phyloP scores from a whole-genome alignment of 176 grass and related monocot species.

The Oryza rufipogon region DNA sequence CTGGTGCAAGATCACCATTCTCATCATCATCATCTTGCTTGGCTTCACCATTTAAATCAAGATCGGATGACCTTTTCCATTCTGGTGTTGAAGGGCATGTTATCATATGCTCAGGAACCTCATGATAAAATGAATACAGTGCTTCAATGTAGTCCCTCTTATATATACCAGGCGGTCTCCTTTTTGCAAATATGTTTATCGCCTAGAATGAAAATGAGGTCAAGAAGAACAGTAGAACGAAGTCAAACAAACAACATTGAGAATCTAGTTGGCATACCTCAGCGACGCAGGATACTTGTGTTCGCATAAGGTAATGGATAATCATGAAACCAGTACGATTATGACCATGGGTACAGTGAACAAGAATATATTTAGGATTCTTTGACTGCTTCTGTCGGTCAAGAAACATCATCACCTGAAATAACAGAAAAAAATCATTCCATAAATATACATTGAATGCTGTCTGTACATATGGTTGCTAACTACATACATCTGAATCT shows the following conservation, averaged over 20 bases:
- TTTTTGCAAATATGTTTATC: conserved; percentile 66
- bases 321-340: conserved; percentile 99
- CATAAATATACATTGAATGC: conserved; percentile 1
- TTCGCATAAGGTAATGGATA: conserved; percentile 92
- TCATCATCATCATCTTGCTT: conserved; percentile 89
- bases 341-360: conserved; percentile 99
- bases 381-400: conserved; percentile 78
- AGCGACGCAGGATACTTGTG: conserved; percentile 65
- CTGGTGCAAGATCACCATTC: conserved; percentile 48
- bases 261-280: conserved; percentile 54
- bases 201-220: conserved; percentile 49
- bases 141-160: conserved; percentile 95
- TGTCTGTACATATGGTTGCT: not conserved
- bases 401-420: conserved; percentile 80
- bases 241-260: conserved; percentile 28
- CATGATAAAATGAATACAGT: conserved; percentile 93
- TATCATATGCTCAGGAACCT: conserved; percentile 80
- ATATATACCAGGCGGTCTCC: conserved; percentile 95
- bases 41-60: conserved; percentile 98
- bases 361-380: conserved; percentile 83
- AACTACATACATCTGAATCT: not conserved
- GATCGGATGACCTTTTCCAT: conserved; percentile 88
- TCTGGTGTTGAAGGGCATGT: conserved; percentile 86
- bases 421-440: conserved; percentile 32
- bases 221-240: conserved; percentile 19